Conservation (phyloP, 768 basidiomycete species). For the Zangia roseola region DNA sequence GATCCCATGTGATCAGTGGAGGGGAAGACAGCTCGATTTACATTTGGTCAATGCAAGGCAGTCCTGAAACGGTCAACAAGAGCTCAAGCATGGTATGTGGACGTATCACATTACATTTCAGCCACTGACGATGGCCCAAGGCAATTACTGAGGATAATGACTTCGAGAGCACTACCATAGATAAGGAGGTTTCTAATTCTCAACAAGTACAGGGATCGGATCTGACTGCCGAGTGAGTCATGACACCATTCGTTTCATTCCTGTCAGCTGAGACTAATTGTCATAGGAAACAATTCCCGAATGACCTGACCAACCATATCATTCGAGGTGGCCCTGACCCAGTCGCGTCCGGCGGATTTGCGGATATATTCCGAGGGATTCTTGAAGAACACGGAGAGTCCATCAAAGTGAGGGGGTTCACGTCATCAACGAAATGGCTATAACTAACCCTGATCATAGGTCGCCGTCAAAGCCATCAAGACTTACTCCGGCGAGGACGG, state of each 20-base stretch:
- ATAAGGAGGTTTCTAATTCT: too few species aligned
- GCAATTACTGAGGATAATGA: not conserved
- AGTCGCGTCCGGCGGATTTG: not conserved
- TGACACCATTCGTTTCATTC: not conserved
- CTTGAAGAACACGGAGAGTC: not conserved
- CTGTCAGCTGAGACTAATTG: not conserved
- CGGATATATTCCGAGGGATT: not conserved
- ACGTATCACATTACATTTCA: not conserved
- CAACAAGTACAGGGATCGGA: not conserved
- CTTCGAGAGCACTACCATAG: not conserved
- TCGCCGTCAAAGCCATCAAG: not conserved
- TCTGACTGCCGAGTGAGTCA: not conserved
- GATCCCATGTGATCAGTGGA: slow-evolving; percentile 1
- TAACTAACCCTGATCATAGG: not conserved
- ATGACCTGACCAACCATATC: not conserved
- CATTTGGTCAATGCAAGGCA: slow-evolving; percentile 1
- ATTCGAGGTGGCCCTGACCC: not conserved
- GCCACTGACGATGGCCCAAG: not conserved
- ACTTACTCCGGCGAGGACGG: too few species aligned
- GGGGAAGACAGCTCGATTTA: not conserved
- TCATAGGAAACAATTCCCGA: not conserved
- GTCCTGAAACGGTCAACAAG: not conserved
- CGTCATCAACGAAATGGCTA: too few species aligned
- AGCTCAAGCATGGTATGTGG: not conserved
- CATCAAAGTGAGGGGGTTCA: not conserved